Base-by-base conservation (phyloP, 139 green algal genomes). In the Zygnema circumcarinatum region DNA sequence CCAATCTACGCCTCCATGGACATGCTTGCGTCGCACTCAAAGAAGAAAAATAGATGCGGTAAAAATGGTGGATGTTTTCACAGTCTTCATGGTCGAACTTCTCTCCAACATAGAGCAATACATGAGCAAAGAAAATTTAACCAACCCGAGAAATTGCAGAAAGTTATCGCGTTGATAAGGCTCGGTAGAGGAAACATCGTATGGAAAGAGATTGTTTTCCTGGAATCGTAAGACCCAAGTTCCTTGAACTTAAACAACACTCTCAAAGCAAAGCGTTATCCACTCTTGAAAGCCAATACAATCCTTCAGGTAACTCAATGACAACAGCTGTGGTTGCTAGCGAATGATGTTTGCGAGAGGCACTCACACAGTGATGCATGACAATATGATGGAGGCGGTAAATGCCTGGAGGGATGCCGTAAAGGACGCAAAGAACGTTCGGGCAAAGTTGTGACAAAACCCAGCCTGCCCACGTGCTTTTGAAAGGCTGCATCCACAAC, bases 141-240 rank as follows among this genome's bases (percentile, higher is more conserved):
- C 76, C 52, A 29, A 86, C 80, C 41, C 53, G n/a, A 94, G 74
- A 54, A 97, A 98, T 40, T 95, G 89, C 0, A 85, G 31, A 2
- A 94, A 68, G 86, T 87, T 95, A 88, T 97, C 92, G 0, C 95
- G 90, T 82, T 94, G 93, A 88, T 95, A 96, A 0, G 74, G 89
- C 81, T 98, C 96, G 16, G 96, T 98, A 67, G 94, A 95, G n/a
- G 93, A 96, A 0, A 94, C 47, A 68, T 98, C 95, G 21, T 91
- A 86, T 1, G 78, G 80, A 42, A 67, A 79, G 16, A 47, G 38
- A 86, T 97, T 97, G 88, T 95, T 93, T 67, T 97, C 94, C 92
- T 95, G 92, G 22, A 1, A 88, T 74, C 69, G 7, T 25, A 62
- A n/a, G n/a, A n/a, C n/a, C n/a, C n/a, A n/a, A n/a, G n/a, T n/a